Conservation (phyloP, 208 protist genomes). For the Dictyostelium gargantuum region DNA sequence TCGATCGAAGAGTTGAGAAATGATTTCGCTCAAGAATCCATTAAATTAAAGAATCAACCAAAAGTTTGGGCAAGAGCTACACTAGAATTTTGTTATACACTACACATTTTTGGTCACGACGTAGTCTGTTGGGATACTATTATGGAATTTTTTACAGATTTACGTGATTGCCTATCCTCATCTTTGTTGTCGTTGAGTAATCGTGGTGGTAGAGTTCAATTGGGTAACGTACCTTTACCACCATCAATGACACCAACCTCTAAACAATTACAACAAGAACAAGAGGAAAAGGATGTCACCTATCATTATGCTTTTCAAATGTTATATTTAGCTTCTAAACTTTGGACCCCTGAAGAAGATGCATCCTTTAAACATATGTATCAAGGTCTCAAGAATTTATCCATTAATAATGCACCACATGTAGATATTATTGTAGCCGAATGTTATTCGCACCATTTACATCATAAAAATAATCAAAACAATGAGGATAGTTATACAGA, state of each 20-base stretch:
- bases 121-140: conserved; percentile 54
- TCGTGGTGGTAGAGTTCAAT: background rate
- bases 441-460: conserved; percentile 48
- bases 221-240: background rate
- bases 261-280: background rate
- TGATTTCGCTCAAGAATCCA: background rate
- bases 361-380: conserved; percentile 41
- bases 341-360: conserved; percentile 44
- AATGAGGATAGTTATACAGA: background rate
- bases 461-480: background rate
- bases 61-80: conserved; percentile 26
- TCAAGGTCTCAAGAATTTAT: conserved; percentile 25
- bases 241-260: background rate
- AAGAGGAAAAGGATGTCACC: conserved; percentile 45
- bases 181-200: background rate
- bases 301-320: conserved; percentile 55
- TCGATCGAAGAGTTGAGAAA: conserved; percentile 28
- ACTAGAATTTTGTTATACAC: conserved; percentile 44
- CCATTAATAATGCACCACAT: background rate
- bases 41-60: background rate
- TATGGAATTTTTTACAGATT: conserved; percentile 43
- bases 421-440: conserved; percentile 45
- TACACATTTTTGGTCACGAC: conserved; percentile 55
- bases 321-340: conserved; percentile 43
- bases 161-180: background rate